Evolutionary conservation across 2,329 filamentous ascomycete species (phyloP).

Genomic region (Ophiobolus disseminans): DNA sequence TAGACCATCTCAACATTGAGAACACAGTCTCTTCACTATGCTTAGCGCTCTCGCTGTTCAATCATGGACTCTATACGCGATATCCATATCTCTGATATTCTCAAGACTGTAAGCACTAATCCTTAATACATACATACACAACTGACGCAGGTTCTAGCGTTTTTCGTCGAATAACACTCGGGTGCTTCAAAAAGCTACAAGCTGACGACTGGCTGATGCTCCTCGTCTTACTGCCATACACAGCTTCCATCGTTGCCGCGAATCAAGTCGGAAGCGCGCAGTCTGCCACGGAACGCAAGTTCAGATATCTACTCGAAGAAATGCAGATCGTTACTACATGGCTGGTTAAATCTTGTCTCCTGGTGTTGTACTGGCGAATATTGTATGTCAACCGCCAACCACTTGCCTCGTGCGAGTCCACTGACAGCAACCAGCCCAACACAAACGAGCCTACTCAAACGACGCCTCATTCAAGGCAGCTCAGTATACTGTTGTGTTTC

Average conservation of each 20-base stretch:
- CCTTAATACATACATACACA: neutral
- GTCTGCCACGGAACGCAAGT: constrained; percentile 14
- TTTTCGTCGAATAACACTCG: constrained; percentile 30
- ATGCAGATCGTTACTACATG: constrained; percentile 33
- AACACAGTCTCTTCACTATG: no score
- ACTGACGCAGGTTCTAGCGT: constrained; percentile 17
- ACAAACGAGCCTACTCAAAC: constrained; percentile 13
- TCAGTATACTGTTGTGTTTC: constrained; percentile 25
- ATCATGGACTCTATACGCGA: constrained; percentile 32
- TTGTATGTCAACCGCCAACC: constrained; percentile 25
- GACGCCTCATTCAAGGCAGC: constrained; percentile 14
- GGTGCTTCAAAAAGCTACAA: constrained; percentile 30
- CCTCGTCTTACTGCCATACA: constrained; percentile 30
- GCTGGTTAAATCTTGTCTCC: constrained; percentile 37
- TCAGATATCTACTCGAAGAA: constrained; percentile 34
- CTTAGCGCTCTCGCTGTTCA: constrained; percentile 24
- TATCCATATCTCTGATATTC: constrained; percentile 30
- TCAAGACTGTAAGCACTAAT: constrained; percentile 25
- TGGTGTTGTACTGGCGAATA: constrained; percentile 38
- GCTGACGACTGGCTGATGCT: constrained; percentile 40
- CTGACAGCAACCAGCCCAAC: constrained; percentile 19
- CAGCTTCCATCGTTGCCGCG: constrained; percentile 24
- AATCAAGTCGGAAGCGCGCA: constrained; percentile 9
- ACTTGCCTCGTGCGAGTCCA: neutral
- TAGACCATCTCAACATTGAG: no score